Percentiles rank a stretch among this genome's conserved stretches.
Evolutionary conservation across 148 eudicot genomes (phyloP).

Genomic region (Drosera capensis): DNA sequence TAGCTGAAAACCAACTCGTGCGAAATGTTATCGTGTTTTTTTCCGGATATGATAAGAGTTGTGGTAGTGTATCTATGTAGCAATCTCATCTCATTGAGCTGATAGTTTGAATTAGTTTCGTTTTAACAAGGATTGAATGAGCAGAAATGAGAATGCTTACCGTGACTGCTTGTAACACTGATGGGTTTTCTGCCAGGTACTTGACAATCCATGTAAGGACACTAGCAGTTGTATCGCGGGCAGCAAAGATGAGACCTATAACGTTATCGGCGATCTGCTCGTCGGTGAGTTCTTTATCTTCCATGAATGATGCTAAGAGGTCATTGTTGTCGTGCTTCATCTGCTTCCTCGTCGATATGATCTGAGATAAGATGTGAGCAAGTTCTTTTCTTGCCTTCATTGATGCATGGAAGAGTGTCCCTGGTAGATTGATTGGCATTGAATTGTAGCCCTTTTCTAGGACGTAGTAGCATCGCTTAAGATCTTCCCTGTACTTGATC

Average conservation of each 20-base stretch:
- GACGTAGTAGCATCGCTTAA: conserved; percentile 67
- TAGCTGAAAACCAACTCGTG: no score
- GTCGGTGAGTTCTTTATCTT: conserved; percentile 61
- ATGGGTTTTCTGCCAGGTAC: conserved; percentile 67
- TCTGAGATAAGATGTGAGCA: conserved; percentile 55
- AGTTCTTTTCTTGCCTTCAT: conserved; percentile 86
- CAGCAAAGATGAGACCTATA: conserved; percentile 92
- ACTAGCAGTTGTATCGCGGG: conserved; percentile 91
- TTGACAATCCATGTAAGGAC: conserved; percentile 86
- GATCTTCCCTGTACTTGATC: conserved; percentile 53
- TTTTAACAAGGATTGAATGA: not conserved
- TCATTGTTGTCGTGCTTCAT: conserved; percentile 32
- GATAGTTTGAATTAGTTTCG: not conserved
- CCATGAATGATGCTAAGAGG: conserved; percentile 74
- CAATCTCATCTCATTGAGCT: not conserved
- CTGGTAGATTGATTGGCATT: conserved; percentile 82
- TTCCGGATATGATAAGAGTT: no score
- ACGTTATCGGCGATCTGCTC: conserved; percentile 88
- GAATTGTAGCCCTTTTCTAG: conserved; percentile 93
- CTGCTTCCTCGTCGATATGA: conserved; percentile 37
- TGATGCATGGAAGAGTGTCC: conserved; percentile 73
- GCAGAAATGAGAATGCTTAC: conserved; percentile 18
- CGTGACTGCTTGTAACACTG: conserved; percentile 64
- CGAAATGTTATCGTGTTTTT: no score
- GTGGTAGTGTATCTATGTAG: no score